Percentiles rank a stretch among this genome's conserved stretches.
phyloP scores from a whole-genome alignment of 805 yeast species.

The Saturnispora silvae region DNA sequence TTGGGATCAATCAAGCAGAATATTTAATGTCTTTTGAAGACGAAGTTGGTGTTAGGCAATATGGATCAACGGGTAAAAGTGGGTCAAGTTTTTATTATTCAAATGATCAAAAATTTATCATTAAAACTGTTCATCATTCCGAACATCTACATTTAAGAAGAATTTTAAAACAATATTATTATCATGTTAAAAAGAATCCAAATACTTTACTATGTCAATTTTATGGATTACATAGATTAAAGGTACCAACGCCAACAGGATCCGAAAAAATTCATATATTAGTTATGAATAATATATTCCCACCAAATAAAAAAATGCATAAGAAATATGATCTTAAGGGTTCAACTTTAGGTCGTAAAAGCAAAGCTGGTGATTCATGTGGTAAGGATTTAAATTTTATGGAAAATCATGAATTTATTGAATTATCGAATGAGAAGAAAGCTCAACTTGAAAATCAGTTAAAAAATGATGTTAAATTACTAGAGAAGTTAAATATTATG shows the following conservation, averaged over 20 bases:
- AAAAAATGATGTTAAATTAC: conserved; percentile 59
- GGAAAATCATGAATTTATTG: conserved; percentile 49
- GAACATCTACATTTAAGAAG: conserved; percentile 79
- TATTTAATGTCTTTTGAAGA: conserved; percentile 87
- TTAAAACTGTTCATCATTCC: conserved; percentile 88
- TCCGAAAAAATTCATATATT: conserved; percentile 73
- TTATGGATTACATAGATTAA: conserved; percentile 89
- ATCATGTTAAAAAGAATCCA: conserved; percentile 75
- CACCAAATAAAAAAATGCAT: conserved; percentile 83
- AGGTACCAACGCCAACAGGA: conserved; percentile 57
- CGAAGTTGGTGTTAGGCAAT: conserved; percentile 80
- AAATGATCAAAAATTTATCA: conserved; percentile 85
- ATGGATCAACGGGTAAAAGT: conserved; percentile 93
- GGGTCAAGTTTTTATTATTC: conserved; percentile 96
- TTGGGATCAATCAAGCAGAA: conserved; percentile 93
- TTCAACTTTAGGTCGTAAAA: conserved; percentile 72
- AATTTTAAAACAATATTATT: conserved; percentile 64
- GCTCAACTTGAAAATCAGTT: conserved; percentile 57
- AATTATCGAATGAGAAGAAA: conserved; percentile 64
- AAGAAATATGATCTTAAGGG: conserved; percentile 88
- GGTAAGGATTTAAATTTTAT: conserved; percentile 87
- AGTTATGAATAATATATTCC: conserved; percentile 95
- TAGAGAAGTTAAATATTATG: conserved; percentile 78
- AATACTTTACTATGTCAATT: conserved; percentile 89
- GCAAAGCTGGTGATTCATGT: conserved; percentile 35